A percentile compares a stretch with the other conserved stretches of the same genome.
Evolutionary conservation across 371 early-diverging fungal species (phyloP).

Genomic region (Mucor sp.): DNA sequence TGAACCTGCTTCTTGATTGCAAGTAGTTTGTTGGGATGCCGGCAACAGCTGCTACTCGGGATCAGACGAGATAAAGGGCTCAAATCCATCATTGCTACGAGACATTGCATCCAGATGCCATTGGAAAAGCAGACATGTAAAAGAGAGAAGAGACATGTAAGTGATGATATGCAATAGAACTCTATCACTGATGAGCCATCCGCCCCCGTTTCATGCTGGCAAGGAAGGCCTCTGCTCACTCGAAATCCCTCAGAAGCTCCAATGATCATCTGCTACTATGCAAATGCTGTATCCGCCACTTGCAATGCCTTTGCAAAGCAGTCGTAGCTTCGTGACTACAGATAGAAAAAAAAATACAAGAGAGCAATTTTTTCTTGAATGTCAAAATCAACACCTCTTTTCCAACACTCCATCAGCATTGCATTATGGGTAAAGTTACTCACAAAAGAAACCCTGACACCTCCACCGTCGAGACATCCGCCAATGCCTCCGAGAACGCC

Average conservation of each 20-base stretch:
- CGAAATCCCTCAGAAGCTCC: not conserved
- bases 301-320: not conserved
- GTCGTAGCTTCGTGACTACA: constrained; percentile 2
- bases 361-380: not conserved
- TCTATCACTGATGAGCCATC: too few species aligned
- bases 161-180: too few species aligned
- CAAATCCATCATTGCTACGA: not conserved
- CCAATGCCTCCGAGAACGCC: constrained; percentile 31
- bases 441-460: constrained; percentile 35
- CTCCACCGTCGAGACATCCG: constrained; percentile 27
- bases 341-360: constrained; percentile 10
- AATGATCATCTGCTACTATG: not conserved
- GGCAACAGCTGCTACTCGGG: not conserved
- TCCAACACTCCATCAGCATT: not conserved
- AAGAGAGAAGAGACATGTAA: too few species aligned
- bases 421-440: constrained; percentile 33
- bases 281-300: not conserved
- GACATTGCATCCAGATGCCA: not conserved
- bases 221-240: not conserved
- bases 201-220: too few species aligned
- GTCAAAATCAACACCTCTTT: constrained; percentile 1
- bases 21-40: too few species aligned
- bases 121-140: not conserved
- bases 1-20: too few species aligned
- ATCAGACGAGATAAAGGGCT: not conserved